phyloP scores from a whole-genome alignment of 148 eudicot species.

The Silene conica region DNA sequence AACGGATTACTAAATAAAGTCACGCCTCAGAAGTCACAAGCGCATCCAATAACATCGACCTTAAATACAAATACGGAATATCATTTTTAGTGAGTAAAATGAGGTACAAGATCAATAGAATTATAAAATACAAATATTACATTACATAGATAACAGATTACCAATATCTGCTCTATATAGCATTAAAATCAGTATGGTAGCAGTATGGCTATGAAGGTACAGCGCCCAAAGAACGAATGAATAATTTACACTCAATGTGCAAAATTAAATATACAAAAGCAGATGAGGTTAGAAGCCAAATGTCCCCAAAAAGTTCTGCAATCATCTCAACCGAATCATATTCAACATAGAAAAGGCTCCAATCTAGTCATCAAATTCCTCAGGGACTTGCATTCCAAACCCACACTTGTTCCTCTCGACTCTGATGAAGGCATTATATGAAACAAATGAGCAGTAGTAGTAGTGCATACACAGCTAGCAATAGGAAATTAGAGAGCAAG shows the following conservation, averaged over 20 bases:
- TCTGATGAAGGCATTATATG: constrained; percentile 32
- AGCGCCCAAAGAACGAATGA: constrained; percentile 13
- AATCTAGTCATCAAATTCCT: constrained; percentile 13
- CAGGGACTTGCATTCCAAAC: constrained; percentile 79
- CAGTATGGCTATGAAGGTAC: not conserved
- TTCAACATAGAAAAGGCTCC: constrained; percentile 2
- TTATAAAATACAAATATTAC: too few species aligned
- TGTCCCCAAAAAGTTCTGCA: not conserved
- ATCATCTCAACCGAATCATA: not conserved
- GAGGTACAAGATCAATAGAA: not conserved
- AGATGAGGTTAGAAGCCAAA: not conserved
- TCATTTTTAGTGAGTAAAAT: too few species aligned
- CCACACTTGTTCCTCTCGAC: constrained; percentile 65
- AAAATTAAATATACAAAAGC: not conserved
- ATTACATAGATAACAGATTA: too few species aligned
- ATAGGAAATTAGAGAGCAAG: too few species aligned
- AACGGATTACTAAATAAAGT: not conserved
- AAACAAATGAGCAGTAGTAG: not conserved
- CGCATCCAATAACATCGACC: not conserved
- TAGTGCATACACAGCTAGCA: too few species aligned
- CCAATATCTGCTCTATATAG: too few species aligned
- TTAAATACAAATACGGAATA: not conserved
- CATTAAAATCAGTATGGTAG: not conserved
- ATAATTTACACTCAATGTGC: constrained; percentile 13
- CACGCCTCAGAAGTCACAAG: too few species aligned